These are phyloP conservation scores for Scenedesmus sp. DNA, from an alignment of 163 green algal species.

Conservation along the genomic window DNA sequence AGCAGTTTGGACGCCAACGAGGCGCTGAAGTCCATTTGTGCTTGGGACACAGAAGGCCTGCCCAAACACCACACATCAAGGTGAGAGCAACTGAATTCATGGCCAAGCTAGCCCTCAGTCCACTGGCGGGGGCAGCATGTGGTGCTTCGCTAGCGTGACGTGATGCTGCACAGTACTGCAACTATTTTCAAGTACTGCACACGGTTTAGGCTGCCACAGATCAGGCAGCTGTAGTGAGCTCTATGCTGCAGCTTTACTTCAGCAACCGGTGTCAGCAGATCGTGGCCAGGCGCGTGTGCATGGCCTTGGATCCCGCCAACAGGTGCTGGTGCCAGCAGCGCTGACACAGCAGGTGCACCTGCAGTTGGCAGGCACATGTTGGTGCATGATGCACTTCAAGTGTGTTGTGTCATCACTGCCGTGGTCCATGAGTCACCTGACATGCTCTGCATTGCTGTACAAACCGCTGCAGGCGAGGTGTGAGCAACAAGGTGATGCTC, in stretches of 20 bases:
- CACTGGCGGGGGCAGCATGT: too few species aligned
- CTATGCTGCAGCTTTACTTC: too few species aligned
- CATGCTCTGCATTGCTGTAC: not conserved
- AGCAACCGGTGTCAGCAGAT: too few species aligned
- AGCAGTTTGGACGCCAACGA: not conserved
- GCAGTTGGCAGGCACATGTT: constrained; percentile 2
- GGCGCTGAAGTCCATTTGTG: not conserved
- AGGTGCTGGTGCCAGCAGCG: not conserved
- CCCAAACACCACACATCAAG: constrained; percentile 44
- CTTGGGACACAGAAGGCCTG: constrained; percentile 38
- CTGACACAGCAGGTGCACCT: not conserved
- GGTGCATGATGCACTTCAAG: not conserved
- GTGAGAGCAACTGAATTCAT: not conserved
- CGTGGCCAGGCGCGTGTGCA: too few species aligned
- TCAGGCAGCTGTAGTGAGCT: too few species aligned
- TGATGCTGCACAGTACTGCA: too few species aligned
- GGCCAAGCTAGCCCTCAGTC: not conserved
- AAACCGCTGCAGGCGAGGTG: constrained; percentile 27
- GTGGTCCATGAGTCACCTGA: not conserved
- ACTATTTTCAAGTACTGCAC: too few species aligned
- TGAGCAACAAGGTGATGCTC: constrained; percentile 61
- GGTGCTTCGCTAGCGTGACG: too few species aligned
- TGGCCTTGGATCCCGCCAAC: too few species aligned
- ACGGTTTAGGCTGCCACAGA: too few species aligned
- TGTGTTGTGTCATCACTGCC: not conserved